Conservation (phyloP, 371 early-diverging fungal species). For the Thermomucor indicae-seudaticae region DNA sequence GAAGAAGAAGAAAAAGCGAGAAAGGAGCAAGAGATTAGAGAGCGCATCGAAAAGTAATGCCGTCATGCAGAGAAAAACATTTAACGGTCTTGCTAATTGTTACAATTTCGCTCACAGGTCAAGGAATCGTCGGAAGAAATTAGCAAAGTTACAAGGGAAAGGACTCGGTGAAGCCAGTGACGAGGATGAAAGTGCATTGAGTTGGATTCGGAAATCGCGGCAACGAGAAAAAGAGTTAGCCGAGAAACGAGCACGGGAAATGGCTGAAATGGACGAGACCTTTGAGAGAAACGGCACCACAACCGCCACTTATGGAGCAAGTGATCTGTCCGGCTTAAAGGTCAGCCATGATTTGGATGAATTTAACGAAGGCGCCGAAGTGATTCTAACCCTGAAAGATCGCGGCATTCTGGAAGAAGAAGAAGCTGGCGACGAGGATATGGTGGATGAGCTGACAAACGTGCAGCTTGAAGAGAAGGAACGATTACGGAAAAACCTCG, state of each 20-base stretch:
- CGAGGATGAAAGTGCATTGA: slow-evolving; percentile 50
- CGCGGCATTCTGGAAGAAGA: slow-evolving; percentile 68
- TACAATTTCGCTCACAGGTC: slow-evolving; percentile 28
- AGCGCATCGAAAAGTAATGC: slow-evolving; percentile 57
- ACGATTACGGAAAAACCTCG: slow-evolving; percentile 62
- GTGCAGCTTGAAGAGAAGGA: slow-evolving; percentile 70
- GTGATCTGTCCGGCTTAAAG: slow-evolving; percentile 68
- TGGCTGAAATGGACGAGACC: slow-evolving; percentile 36
- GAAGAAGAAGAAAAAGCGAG: slow-evolving; percentile 46
- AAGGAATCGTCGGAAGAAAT: slow-evolving; percentile 53
- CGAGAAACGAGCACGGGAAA: slow-evolving; percentile 41
- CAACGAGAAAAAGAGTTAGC: slow-evolving; percentile 52
- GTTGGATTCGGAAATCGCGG: slow-evolving; percentile 61
- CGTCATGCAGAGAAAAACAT: slow-evolving; percentile 1
- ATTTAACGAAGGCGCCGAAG: slow-evolving; percentile 71
- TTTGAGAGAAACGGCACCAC: no score
- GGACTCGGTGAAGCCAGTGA: slow-evolving; percentile 70
- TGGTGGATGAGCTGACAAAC: slow-evolving; percentile 74
- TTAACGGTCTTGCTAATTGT: neutral
- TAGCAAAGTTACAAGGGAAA: slow-evolving; percentile 61
- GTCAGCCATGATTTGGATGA: slow-evolving; percentile 76
- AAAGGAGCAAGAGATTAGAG: slow-evolving; percentile 44
- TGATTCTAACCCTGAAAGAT: slow-evolving; percentile 87
- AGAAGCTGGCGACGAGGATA: slow-evolving; percentile 58
- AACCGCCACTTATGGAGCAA: slow-evolving; percentile 26